Evolutionary conservation across 2,329 filamentous ascomycete species (phyloP).

Genomic region (Dryadomyces quercivorus): DNA sequence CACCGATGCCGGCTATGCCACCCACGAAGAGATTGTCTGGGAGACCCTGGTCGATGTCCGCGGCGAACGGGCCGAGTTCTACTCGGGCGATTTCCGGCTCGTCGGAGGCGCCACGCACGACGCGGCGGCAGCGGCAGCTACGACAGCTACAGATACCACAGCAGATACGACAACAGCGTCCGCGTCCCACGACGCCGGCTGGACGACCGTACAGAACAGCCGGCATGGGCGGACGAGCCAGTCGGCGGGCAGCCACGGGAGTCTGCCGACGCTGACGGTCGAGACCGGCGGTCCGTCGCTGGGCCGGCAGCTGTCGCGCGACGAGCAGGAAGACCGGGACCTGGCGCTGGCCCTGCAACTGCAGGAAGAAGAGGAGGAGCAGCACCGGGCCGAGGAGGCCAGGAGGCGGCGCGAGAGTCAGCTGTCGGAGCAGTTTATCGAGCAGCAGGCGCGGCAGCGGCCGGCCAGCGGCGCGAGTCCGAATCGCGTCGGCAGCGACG

Average conservation of each 20-base stretch:
- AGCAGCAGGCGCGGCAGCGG: conserved; percentile 40
- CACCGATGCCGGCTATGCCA: conserved; percentile 82
- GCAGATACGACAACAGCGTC: not conserved
- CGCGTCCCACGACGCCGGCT: conserved; percentile 25
- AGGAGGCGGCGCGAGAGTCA: conserved; percentile 53
- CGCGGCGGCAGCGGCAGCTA: not conserved
- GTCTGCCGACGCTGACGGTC: too few relatives aligned
- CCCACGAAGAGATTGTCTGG: conserved; percentile 89
- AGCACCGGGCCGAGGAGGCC: conserved; percentile 49
- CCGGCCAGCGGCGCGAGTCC: too few relatives aligned
- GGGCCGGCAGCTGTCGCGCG: conserved; percentile 14
- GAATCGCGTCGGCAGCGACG: conserved; percentile 3
- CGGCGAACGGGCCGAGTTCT: conserved; percentile 70
- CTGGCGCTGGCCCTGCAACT: conserved; percentile 82
- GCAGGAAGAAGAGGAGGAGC: conserved; percentile 86
- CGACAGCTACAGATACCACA: too few relatives aligned
- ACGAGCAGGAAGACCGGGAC: conserved; percentile 71
- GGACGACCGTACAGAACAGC: conserved; percentile 47
- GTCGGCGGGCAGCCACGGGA: too few relatives aligned
- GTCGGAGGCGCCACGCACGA: conserved; percentile 47
- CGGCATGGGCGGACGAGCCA: conserved; percentile 7
- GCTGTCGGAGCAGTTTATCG: conserved; percentile 58
- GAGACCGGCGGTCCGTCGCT: conserved; percentile 10
- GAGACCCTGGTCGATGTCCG: conserved; percentile 84
- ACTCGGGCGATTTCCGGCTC: conserved; percentile 78